Evolutionary conservation across 192 early-diverging fungal genomes (phyloP).

Genomic region (Powellomyces hirtus): DNA sequence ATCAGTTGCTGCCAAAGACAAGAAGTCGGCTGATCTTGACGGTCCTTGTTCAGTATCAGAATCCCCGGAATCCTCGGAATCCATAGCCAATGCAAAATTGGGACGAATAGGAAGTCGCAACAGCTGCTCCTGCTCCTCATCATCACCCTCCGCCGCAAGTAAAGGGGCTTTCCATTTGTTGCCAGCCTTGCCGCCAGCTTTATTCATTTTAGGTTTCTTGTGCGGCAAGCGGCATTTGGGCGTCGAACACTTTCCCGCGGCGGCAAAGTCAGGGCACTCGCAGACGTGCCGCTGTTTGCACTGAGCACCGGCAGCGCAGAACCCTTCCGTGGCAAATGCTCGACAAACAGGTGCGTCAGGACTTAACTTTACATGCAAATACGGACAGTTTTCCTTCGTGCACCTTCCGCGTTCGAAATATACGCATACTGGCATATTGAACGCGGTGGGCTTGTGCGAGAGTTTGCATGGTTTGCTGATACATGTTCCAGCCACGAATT

Average conservation of each 20-base stretch:
- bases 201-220: not conserved
- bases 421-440: conserved; percentile 30
- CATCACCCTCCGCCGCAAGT: conserved; percentile 1
- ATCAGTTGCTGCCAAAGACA: not conserved
- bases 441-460: conserved; percentile 23
- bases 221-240: conserved; percentile 25
- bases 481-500: conserved; percentile 19
- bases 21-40: not conserved
- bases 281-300: conserved; percentile 22
- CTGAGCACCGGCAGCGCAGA: conserved; percentile 18
- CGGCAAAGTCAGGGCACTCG: conserved; percentile 33
- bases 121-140: conserved; percentile 20
- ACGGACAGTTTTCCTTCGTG: conserved; percentile 26
- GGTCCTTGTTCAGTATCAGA: not conserved
- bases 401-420: conserved; percentile 29
- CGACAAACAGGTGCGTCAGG: conserved; percentile 23
- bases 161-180: not conserved
- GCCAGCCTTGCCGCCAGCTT: not conserved
- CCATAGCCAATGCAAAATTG: conserved; percentile 6
- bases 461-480: not conserved
- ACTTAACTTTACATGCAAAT: conserved; percentile 30
- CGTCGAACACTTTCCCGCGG: conserved; percentile 17
- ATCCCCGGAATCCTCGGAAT: not conserved
- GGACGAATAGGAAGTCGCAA: conserved; percentile 27
- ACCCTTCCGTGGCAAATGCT: conserved; percentile 25